phyloP scores from a whole-genome alignment of 2,329 filamentous ascomycete species.

The Zymoseptoria ardabiliae region DNA sequence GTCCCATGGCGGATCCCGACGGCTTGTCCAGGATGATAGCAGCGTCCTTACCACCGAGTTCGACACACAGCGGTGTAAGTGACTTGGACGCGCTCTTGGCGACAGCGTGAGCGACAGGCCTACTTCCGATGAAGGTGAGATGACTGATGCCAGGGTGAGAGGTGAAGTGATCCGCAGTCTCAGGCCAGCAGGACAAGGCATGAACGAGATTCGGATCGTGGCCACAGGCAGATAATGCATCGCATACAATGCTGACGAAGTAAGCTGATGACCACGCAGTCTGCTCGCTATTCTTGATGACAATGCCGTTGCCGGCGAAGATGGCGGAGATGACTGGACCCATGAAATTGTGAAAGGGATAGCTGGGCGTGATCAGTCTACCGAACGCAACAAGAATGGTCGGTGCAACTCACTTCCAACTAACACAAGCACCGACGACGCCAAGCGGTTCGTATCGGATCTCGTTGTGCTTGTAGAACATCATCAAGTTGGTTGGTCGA shows the following conservation, averaged over 20 bases:
- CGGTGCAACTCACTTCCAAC: conserved; percentile 70
- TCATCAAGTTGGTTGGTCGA: conserved; percentile 81
- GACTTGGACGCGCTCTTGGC: conserved; percentile 76
- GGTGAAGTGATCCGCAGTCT: conserved; percentile 72
- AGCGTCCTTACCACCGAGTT: conserved; percentile 92
- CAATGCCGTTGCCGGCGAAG: conserved; percentile 83
- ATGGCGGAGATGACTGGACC: conserved; percentile 84
- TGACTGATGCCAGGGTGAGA: conserved; percentile 79
- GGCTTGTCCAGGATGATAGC: conserved; percentile 81
- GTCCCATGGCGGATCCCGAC: conserved; percentile 31
- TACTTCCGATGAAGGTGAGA: conserved; percentile 92
- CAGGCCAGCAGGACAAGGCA: conserved; percentile 78
- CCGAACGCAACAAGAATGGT: background rate
- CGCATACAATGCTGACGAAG: conserved; percentile 71
- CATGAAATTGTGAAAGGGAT: conserved; percentile 79
- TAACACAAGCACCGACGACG: conserved; percentile 85
- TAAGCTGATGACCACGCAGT: conserved; percentile 87
- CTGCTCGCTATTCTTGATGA: conserved; percentile 92
- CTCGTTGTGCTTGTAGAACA: conserved; percentile 90
- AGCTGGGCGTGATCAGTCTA: conserved; percentile 14
- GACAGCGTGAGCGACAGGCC: conserved; percentile 78
- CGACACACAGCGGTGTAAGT: conserved; percentile 81
- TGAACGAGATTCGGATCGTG: conserved; percentile 78
- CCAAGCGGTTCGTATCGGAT: conserved; percentile 88
- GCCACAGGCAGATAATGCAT: conserved; percentile 73